Base-by-base conservation (phyloP, 805 yeast genomes). In the Metschnikowia aberdeeniae region DNA sequence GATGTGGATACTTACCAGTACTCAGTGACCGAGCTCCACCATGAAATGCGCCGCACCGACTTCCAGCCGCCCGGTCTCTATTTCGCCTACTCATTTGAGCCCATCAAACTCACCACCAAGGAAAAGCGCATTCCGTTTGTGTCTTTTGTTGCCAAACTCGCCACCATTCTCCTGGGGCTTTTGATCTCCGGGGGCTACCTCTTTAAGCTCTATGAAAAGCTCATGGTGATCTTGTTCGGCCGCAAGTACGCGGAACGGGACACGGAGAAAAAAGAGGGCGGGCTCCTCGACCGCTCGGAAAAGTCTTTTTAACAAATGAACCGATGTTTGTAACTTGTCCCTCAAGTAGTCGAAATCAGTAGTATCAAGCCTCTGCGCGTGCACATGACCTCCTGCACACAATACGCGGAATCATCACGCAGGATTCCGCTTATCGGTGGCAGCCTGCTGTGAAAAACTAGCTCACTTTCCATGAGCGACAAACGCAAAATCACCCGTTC, bases 71-170 rank as follows among this genome's bases (percentile, higher is more conserved):
- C 97, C 4, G 97, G 97, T 0, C 81, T 92, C 22, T 86, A 77
- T 57, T 79, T 93, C 68, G 79, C 77, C 45, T 92, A 90, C 62
- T 89, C 89, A 53, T 89, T 93, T 61, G 98, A 93, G 57, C 92
- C 97, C 4, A 78, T 93, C 35, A 77, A 82, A 37, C 73, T 93
- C 54, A 64, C 78, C 3, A 74, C 89, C 17, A 73, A 72, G 22
- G 97, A 92, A 58, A 72, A 67, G 43, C 75, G 98, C 51, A 71
- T 92, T 34, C 75, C 92, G 4, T 92, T 92, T 60, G 60, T 81
- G 34, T 87, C 84, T 56, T 92, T 92, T 64, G 66, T 89, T 7
- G 79, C 89, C 9, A 77, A 90, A 53, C 65, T 90, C 40, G 84
- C 85, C 6, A 90, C 96, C 3, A 84, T 92, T 11, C 60, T 83